Conservation (phyloP, 345 rosid genomes). For the Corchorus capsularis region DNA sequence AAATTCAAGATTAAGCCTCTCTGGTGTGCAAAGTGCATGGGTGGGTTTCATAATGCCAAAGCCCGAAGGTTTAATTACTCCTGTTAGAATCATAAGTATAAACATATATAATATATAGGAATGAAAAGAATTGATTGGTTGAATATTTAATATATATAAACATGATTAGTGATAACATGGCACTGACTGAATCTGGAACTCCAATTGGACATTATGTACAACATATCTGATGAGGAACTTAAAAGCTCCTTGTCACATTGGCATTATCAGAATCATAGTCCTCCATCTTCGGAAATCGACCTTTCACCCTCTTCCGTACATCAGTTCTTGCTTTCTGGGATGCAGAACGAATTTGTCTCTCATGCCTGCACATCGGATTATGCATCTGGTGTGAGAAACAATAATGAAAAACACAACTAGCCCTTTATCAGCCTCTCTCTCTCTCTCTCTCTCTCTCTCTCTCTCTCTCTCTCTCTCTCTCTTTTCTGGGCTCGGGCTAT, state of each 20-base stretch:
- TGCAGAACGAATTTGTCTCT: conserved; percentile 32
- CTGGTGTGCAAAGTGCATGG: background rate
- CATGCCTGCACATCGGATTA: conserved; percentile 31
- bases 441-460: too few relatives aligned
- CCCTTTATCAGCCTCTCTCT: background rate
- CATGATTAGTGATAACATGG: background rate
- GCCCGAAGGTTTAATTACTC: background rate
- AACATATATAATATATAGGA: background rate
- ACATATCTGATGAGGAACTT: background rate
- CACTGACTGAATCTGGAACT: background rate
- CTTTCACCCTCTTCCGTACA: conserved; percentile 35
- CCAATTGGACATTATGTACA: conserved; percentile 12
- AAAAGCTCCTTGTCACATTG: conserved; percentile 30
- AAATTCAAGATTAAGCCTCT: background rate
- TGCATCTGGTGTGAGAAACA: background rate
- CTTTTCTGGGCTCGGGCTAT: too few relatives aligned
- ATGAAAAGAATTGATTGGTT: conserved; percentile 18
- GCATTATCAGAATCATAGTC: conserved; percentile 31
- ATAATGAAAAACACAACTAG: background rate
- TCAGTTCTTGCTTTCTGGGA: conserved; percentile 34
- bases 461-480: too few relatives aligned
- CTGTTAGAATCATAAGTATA: background rate
- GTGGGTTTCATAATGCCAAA: background rate
- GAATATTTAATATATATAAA: conserved; percentile 15
- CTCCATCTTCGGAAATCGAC: conserved; percentile 25